These are phyloP conservation scores for Penicillium fimorum DNA, from an alignment of 495 filamentous ascomycete genomes.

Conservation along the genomic window DNA sequence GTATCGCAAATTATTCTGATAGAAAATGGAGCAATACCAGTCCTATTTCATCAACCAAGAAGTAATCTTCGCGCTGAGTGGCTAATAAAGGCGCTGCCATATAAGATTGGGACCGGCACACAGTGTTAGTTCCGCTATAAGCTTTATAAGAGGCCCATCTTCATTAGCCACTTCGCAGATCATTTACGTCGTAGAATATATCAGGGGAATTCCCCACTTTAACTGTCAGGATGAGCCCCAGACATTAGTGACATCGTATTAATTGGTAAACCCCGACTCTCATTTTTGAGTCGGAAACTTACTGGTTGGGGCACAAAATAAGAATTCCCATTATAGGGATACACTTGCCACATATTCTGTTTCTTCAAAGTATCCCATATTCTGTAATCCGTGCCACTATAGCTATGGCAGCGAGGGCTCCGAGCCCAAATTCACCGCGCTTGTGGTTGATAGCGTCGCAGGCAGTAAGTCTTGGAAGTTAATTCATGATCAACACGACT, in stretches of 20 bases:
- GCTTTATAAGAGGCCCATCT: constrained; percentile 21
- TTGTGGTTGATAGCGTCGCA: background rate
- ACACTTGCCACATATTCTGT: background rate
- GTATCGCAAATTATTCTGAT: background rate
- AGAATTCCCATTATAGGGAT: background rate
- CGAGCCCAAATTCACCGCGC: background rate
- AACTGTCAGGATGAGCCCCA: background rate
- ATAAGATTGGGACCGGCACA: constrained; percentile 10
- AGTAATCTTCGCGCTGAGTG: constrained; percentile 12
- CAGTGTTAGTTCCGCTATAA: constrained; percentile 18
- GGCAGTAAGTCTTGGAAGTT: background rate
- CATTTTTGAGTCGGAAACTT: background rate
- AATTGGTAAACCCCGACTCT: background rate
- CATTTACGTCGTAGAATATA: background rate
- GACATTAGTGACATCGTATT: background rate
- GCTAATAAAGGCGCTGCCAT: background rate
- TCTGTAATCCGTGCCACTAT: background rate
- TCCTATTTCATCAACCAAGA: constrained; percentile 13
- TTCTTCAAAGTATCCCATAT: background rate
- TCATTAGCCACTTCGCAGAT: constrained; percentile 29
- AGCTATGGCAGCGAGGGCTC: background rate
- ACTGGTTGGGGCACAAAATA: background rate
- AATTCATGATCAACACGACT: background rate
- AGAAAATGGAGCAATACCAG: background rate
- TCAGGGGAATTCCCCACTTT: background rate